Evolutionary conservation across 1,284 basidiomycete genomes (phyloP).

Genomic region (Apiotrichum siamense): DNA sequence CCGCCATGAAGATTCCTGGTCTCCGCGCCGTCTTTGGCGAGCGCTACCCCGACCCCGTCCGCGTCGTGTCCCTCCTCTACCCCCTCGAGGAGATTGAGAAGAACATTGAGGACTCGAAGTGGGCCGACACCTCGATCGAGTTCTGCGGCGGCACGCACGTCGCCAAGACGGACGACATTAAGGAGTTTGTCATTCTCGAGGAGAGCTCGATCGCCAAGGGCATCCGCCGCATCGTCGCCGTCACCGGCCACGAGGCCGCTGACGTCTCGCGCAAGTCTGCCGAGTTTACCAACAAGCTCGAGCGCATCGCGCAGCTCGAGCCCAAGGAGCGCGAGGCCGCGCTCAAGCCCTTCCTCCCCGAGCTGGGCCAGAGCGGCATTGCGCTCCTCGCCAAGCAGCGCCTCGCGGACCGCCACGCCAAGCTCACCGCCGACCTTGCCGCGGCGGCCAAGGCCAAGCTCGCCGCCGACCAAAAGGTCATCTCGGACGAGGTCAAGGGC

Average conservation of each 20-base stretch:
- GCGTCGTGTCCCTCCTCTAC: slow-evolving; percentile 86
- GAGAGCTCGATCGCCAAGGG: slow-evolving; percentile 98
- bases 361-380: slow-evolving; percentile 84
- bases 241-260: slow-evolving; percentile 89
- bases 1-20: slow-evolving; percentile 82
- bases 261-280: slow-evolving; percentile 69
- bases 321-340: slow-evolving; percentile 78
- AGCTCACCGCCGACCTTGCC: slow-evolving; percentile 74
- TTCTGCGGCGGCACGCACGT: slow-evolving; percentile 63
- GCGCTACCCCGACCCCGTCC: slow-evolving; percentile 93
- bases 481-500: slow-evolving; percentile 61
- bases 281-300: slow-evolving; percentile 60
- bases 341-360: slow-evolving; percentile 77
- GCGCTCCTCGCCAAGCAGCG: slow-evolving; percentile 76
- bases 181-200: slow-evolving; percentile 87
- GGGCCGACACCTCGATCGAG: slow-evolving; percentile 78
- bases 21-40: slow-evolving; percentile 96
- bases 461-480: slow-evolving; percentile 68
- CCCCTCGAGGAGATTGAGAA: slow-evolving; percentile 76
- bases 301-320: slow-evolving; percentile 58
- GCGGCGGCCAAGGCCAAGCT: slow-evolving; percentile 80
- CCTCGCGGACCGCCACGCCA: slow-evolving; percentile 67
- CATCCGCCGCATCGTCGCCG: slow-evolving; percentile 86
- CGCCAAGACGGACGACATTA: slow-evolving; percentile 89
- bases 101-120: slow-evolving; percentile 82